Evolutionary conservation across 345 rosid genomes (phyloP).

Genomic region (Hevea brasiliensis): DNA sequence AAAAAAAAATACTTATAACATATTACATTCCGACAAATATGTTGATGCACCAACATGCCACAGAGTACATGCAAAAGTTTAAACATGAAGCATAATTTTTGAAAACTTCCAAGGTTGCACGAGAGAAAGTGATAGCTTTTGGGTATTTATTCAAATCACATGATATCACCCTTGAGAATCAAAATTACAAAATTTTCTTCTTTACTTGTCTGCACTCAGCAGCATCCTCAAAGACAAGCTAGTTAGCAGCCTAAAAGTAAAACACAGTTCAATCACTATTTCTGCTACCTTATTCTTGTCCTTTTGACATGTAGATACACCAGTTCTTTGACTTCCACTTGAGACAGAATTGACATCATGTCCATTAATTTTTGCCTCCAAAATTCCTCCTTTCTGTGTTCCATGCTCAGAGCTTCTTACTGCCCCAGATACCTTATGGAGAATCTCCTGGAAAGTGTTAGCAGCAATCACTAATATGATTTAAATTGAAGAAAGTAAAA

Average conservation of each 20-base stretch:
- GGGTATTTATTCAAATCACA: background rate
- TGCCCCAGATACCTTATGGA: slow-evolving; percentile 59
- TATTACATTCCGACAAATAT: background rate
- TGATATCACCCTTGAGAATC: background rate
- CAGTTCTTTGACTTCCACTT: slow-evolving; percentile 26
- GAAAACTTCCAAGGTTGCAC: background rate
- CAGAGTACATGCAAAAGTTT: background rate
- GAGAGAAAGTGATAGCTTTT: background rate
- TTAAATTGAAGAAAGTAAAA: background rate
- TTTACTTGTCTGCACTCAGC: background rate
- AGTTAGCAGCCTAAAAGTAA: background rate
- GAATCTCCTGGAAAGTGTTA: slow-evolving; percentile 49
- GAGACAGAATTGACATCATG: slow-evolving; percentile 38
- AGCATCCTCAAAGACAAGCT: background rate
- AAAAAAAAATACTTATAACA: background rate
- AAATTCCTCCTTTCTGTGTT: slow-evolving; percentile 39
- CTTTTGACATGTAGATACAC: slow-evolving; percentile 42
- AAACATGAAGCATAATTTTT: background rate
- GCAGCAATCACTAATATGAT: slow-evolving; percentile 6
- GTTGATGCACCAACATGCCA: background rate
- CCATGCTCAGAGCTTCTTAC: slow-evolving; percentile 50
- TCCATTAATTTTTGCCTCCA: slow-evolving; percentile 39
- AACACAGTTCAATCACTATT: background rate
- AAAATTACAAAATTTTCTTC: background rate
- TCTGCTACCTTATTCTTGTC: slow-evolving; percentile 44